phyloP scores from a whole-genome alignment of 345 rosid genomes.

The Eucalyptus erythrocorys region DNA sequence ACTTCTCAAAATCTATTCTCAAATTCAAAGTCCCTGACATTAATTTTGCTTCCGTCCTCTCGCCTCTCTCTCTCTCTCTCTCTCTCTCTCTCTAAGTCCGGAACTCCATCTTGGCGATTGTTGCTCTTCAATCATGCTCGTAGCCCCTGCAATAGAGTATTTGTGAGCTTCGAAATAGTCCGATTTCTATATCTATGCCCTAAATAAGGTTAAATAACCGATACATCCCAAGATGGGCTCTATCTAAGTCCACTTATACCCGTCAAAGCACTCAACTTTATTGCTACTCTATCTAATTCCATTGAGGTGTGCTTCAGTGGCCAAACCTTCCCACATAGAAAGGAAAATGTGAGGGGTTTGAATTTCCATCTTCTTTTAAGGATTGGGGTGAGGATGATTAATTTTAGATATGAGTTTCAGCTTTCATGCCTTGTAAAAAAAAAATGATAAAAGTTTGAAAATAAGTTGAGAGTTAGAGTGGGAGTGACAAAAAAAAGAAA shows the following conservation, averaged over 20 bases:
- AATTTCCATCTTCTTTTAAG: accelerated
- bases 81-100: neutral
- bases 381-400: accelerated
- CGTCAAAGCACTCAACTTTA: neutral
- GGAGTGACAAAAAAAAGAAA: too few species aligned
- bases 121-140: neutral
- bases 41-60: neutral
- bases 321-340: too few species aligned
- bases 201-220: neutral
- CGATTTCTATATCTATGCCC: neutral
- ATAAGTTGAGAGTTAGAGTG: too few species aligned
- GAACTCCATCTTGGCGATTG: neutral
- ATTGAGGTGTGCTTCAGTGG: too few species aligned
- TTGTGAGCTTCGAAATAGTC: neutral
- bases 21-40: neutral
- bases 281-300: neutral
- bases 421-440: accelerated
- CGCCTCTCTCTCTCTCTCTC: neutral
- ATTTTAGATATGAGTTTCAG: accelerated
- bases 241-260: neutral
- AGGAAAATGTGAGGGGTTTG: accelerated
- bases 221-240: neutral
- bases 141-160: neutral
- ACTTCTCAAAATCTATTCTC: neutral
- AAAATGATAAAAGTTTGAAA: too few species aligned